phyloP scores from a whole-genome alignment of 2,329 filamentous ascomycete species.

The Talaromyces verruculosus region DNA sequence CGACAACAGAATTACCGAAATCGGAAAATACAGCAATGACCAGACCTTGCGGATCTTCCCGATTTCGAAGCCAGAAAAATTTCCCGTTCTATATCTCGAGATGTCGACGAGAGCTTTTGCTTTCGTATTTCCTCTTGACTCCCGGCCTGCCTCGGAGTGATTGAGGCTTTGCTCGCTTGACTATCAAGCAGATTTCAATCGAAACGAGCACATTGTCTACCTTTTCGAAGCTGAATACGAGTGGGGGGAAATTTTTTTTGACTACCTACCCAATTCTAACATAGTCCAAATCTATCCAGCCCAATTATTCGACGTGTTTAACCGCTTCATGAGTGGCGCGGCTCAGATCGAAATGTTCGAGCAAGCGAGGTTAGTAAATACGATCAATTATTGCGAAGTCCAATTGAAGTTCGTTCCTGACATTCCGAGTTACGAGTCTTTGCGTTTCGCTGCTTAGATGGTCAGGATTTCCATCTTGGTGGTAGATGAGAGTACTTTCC shows the following conservation, averaged over 20 bases:
- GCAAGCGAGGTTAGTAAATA: not conserved
- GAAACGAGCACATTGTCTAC: not conserved
- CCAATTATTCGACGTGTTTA: conserved; percentile 1
- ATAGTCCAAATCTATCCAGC: not conserved
- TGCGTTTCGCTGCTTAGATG: not conserved
- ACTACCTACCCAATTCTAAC: not conserved
- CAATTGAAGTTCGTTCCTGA: not conserved
- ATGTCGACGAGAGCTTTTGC: not conserved
- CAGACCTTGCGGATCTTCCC: not conserved
- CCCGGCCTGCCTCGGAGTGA: not conserved
- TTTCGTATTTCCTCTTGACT: not conserved
- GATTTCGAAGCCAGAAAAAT: not conserved
- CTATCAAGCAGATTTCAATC: not conserved
- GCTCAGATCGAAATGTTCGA: not conserved
- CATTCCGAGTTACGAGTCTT: not conserved
- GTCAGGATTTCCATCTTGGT: not conserved
- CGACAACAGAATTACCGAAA: too few species aligned
- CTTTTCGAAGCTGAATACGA: not conserved
- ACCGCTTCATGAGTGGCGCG: not conserved
- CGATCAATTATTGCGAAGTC: not conserved
- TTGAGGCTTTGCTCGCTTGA: not conserved
- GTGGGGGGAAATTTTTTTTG: not conserved
- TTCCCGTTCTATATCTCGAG: not conserved
- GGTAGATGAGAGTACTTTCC: not conserved
- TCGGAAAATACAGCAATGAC: not conserved